Base-by-base conservation (phyloP, 164 flowering plant genomes). In the Macadamia integrifolia region DNA sequence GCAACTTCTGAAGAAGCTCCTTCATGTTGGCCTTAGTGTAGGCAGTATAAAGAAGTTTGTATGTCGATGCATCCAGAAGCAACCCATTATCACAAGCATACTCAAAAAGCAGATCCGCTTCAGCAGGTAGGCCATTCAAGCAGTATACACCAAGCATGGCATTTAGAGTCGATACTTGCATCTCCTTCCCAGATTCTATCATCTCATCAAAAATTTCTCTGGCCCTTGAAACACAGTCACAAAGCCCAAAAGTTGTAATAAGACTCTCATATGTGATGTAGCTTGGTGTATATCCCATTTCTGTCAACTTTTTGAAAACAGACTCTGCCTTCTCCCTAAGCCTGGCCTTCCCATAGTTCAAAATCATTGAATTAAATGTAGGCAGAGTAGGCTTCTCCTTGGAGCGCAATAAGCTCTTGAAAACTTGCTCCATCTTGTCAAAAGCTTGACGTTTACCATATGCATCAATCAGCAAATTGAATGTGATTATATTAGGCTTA, bases 391-490 rank as follows among this genome's bases (percentile, higher is more conserved):
- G 97, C 71, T 72, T 90, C 77, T 85, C 93, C 78, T 89, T 90
- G 61, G 97, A 92, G 3, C 80, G 86, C 60, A 85, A 42, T 64
- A 92, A 77, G 78, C 92, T 92, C 85, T 83, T 87, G 72, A 84
- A 90, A 0, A 92, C 97, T 76, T 87, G 97, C 62, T 94, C 99
- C 97, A 94, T 92, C 80, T 92, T 92, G 0, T 82, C 93, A 77
- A 92, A 92, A 40, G 84, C 87, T 74, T 90, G 99, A 64, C 82
- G 85, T 80, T 76, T 92, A 50, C 99, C 99, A 76, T 94, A 94
- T 1, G 97, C 79, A 84, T 92, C 99, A 46, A 94, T 94, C 50
- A 94, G 84, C 75, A 88, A 61, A 79, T 94, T 94, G 43, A 85
- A 90, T 46, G 97, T 88, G 66, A 94, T 87, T 9, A 87, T 72